Conservation (phyloP, 2,329 filamentous ascomycete species). For the Aspergillus niger region DNA sequence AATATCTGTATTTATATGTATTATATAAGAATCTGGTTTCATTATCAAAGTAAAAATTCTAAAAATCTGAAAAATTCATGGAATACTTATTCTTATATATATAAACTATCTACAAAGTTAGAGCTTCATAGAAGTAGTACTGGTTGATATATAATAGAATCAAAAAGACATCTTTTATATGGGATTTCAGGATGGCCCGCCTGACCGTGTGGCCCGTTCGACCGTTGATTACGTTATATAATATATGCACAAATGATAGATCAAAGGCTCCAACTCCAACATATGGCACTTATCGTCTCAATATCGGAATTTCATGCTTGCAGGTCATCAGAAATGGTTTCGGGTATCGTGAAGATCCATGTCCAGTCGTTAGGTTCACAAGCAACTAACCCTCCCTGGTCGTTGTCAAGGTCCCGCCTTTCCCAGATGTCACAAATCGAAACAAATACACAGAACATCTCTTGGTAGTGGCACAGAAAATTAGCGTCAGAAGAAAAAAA, state of each 20-base stretch:
- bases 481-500: not conserved
- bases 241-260: constrained; percentile 5
- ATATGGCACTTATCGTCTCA: constrained; percentile 1
- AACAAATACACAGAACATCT: constrained; percentile 5
- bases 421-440: not conserved
- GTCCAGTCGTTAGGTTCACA: constrained; percentile 6
- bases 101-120: no score
- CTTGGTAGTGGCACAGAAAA: not conserved
- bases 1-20: no score
- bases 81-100: no score
- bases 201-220: no score
- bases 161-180: no score
- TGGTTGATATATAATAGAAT: no score
- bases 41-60: no score
- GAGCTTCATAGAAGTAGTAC: no score
- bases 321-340: not conserved
- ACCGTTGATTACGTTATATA: no score
- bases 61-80: no score
- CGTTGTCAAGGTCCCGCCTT: not conserved
- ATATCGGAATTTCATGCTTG: not conserved
- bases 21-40: no score
- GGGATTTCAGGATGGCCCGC: no score
- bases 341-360: constrained; percentile 2
- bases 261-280: not conserved
- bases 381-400: not conserved